Percentiles rank a stretch among this genome's conserved stretches.
Conservation (phyloP, 257 asterid species). For the Verbena officinalis region DNA sequence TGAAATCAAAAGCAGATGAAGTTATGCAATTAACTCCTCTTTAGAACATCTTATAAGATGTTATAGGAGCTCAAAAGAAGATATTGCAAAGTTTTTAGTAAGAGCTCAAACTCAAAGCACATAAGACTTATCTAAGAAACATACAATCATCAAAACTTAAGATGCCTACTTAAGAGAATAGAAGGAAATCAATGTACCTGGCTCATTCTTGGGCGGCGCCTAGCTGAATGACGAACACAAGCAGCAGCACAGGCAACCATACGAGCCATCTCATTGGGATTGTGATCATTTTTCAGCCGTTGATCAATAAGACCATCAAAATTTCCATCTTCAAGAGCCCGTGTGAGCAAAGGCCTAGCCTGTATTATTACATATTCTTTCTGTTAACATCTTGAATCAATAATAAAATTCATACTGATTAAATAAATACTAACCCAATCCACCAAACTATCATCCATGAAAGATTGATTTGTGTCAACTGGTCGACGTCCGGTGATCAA, state of each 20-base stretch:
- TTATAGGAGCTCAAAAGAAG: no score
- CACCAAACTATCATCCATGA: conserved; percentile 69
- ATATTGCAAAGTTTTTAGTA: no score
- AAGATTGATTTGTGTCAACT: conserved; percentile 45
- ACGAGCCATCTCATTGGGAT: conserved; percentile 57
- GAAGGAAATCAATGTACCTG: conserved; percentile 43
- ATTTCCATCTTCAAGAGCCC: conserved; percentile 60
- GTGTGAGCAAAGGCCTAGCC: conserved; percentile 67
- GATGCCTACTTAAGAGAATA: not conserved
- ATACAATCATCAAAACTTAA: not conserved
- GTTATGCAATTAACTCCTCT: no score
- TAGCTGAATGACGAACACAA: conserved; percentile 68
- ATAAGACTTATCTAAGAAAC: not conserved
- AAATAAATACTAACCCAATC: conserved; percentile 63
- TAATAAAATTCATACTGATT: not conserved
- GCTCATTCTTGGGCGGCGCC: conserved; percentile 68
- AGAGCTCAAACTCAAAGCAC: no score
- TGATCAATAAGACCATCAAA: conserved; percentile 54
- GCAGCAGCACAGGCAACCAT: conserved; percentile 78
- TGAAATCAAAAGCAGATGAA: no score
- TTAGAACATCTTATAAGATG: no score
- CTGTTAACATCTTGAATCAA: not conserved
- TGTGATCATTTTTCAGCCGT: conserved; percentile 40
- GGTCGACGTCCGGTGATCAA: conserved; percentile 74
- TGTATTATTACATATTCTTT: conserved; percentile 25